Evolutionary conservation across 306 rosid species (phyloP).

Genomic region (Quercus agrifolia): DNA sequence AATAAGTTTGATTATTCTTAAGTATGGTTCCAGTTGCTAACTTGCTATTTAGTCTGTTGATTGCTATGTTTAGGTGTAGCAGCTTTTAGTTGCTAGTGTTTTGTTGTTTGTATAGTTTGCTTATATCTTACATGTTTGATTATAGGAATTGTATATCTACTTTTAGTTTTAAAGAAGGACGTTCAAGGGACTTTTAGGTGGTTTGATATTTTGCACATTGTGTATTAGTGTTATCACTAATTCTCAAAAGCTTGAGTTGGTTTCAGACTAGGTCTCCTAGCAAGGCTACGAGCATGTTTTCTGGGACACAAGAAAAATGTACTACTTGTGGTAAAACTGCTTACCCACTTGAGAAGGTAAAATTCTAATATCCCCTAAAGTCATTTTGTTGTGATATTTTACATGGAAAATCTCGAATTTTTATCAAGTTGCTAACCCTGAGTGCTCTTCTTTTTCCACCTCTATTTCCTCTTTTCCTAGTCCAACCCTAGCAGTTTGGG

Average conservation of each 20-base stretch:
- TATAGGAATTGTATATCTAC: too few relatives aligned
- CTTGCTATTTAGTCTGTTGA: too few relatives aligned
- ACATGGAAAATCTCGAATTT: neutral
- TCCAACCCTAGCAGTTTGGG: neutral
- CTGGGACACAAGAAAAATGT: conserved; percentile 90
- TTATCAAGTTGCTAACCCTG: neutral
- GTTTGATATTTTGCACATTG: too few relatives aligned
- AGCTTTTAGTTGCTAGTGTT: too few relatives aligned
- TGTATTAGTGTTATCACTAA: conserved; percentile 18
- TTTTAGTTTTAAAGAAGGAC: too few relatives aligned
- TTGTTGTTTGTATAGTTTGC: too few relatives aligned
- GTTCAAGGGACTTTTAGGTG: too few relatives aligned
- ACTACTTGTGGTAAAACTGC: conserved; percentile 86
- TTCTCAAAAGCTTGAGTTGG: conserved; percentile 20
- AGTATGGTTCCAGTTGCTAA: too few relatives aligned
- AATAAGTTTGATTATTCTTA: too few relatives aligned
- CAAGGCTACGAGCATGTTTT: conserved; percentile 93
- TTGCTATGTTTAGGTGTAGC: too few relatives aligned
- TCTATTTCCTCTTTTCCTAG: neutral
- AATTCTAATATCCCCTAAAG: neutral
- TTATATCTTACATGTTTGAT: too few relatives aligned
- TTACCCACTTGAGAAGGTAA: conserved; percentile 90
- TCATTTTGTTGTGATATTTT: neutral
- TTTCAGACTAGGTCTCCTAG: conserved; percentile 86
- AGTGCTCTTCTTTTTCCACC: neutral